Evolutionary conservation across 768 basidiomycete species (phyloP), one percentile per base, ranked within the genome.

Genomic region (Scleroderma bovista): DNA sequence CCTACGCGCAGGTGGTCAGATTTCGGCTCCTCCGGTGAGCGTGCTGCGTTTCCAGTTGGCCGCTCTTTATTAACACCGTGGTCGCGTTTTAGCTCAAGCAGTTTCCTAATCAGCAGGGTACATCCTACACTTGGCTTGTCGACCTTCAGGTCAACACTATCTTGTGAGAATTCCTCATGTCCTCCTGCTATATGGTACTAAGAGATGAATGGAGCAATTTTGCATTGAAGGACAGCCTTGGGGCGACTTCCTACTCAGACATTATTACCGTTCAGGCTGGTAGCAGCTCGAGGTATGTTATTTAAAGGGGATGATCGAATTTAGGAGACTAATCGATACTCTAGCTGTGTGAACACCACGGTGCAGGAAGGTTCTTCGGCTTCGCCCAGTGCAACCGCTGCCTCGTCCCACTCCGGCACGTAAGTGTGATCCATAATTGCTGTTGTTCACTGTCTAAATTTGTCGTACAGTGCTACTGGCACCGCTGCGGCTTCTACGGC

Each of bases 161-260:
- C 29, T 70, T 84, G 85, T 86, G 57, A 55, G 75, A 66, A 43
- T 5, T 8, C 12, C 23, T 42, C 0, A 44, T 22, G 33, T 15
- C 15, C 15, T 6, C 2, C 31, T 1, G 1, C 11, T 2, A n/a
- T 13, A 0, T 17, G 9, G n/a, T 32, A 11, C 44, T 52, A 9
- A 60, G 31, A 8, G 22, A 33, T 29, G 10, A 22, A 17, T 54
- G 12, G 45, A 88, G 86, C 56, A 76, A 77, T n/a, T 56, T 78
- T 31, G 60, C 60, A 12, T 51, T 85, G 54, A 84, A 80, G 67
- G 86, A 88, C 53, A 66, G 64, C 59, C 77, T 78, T 13, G 86
- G 86, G 15, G 15, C 60, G 1, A 62, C 57, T 9, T 78, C 72
- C 7, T 88, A 73, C 66, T 77, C 78, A 13, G 78, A 79, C 45